Percentiles rank a stretch among this genome's conserved stretches.
These are phyloP conservation scores for Linum usitatissimum DNA, from an alignment of 345 rosid species.

Conservation along the genomic window DNA sequence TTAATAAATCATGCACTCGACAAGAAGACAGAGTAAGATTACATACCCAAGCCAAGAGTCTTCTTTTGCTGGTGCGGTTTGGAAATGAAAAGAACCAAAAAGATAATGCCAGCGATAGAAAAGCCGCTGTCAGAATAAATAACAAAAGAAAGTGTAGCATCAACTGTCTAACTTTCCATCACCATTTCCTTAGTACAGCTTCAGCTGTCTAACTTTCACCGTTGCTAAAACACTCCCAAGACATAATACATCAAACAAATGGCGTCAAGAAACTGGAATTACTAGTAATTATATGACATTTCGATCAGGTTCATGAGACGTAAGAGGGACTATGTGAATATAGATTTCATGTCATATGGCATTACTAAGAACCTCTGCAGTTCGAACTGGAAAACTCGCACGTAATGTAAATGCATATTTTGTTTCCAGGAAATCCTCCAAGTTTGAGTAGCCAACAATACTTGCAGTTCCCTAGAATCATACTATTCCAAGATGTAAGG, in stretches of 20 bases:
- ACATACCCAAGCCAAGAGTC: background rate
- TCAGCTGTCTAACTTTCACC: background rate
- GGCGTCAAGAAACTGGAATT: background rate
- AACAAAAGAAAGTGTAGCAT: background rate
- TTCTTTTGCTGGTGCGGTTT: background rate
- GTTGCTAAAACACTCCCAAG: background rate
- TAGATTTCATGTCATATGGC: too few relatives aligned
- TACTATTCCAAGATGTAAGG: background rate
- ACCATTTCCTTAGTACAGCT: background rate
- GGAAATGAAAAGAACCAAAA: background rate
- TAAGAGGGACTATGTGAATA: too few relatives aligned
- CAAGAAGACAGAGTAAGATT: too few relatives aligned
- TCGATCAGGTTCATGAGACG: too few relatives aligned
- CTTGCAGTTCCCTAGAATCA: background rate
- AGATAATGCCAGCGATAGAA: background rate
- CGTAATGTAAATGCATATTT: too few relatives aligned
- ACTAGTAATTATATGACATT: too few relatives aligned
- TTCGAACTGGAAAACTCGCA: background rate
- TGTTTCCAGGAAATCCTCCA: background rate
- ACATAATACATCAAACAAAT: background rate
- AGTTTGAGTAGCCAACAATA: background rate
- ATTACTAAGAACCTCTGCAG: background rate
- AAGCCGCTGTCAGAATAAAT: background rate
- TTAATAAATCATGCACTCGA: too few relatives aligned
- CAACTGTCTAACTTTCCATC: too few relatives aligned